A percentile compares a stretch with the other conserved stretches of the same genome.
These are phyloP conservation scores for Leccinum variicolor DNA, from an alignment of 768 basidiomycete species.

Conservation along the genomic window DNA sequence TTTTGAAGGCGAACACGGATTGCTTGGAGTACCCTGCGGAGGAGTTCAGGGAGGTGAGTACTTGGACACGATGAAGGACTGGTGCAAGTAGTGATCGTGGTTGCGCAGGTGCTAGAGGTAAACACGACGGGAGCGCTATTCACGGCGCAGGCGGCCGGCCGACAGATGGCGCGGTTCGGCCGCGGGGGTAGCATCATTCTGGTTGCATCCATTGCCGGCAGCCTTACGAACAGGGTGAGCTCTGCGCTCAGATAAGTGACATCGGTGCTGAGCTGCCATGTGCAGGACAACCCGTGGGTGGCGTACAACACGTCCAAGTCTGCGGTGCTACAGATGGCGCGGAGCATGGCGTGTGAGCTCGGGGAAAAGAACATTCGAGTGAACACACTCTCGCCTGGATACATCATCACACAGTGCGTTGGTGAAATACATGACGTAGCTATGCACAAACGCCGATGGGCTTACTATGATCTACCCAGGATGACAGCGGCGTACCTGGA, in stretches of 20 bases:
- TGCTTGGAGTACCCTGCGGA: conserved; percentile 65
- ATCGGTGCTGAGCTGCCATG: not conserved
- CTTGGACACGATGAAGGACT: not conserved
- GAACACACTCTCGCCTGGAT: conserved; percentile 73
- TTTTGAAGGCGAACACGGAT: conserved; percentile 54
- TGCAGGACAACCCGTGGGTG: conserved; percentile 69
- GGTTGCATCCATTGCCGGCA: conserved; percentile 59
- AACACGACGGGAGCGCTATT: conserved; percentile 62
- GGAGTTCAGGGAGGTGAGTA: conserved; percentile 61
- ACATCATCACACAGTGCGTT: conserved; percentile 67
- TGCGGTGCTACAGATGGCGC: conserved; percentile 76
- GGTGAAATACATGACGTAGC: conserved; percentile 21
- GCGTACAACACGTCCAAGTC: conserved; percentile 78
- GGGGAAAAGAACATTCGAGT: conserved; percentile 64
- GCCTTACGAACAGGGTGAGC: conserved; percentile 66
- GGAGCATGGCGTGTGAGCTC: conserved; percentile 81
- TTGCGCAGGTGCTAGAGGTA: conserved; percentile 53
- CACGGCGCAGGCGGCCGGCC: conserved; percentile 58
- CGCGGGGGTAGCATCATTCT: conserved; percentile 54
- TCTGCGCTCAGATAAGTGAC: not conserved
- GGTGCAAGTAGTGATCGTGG: not conserved
- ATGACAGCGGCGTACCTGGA: conserved; percentile 77
- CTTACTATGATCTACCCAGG: conserved; percentile 34
- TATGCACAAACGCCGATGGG: no score
- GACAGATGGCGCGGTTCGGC: conserved; percentile 50